Conservation (phyloP, 176 grass and related monocot species). For the Avena sativa region DNA sequence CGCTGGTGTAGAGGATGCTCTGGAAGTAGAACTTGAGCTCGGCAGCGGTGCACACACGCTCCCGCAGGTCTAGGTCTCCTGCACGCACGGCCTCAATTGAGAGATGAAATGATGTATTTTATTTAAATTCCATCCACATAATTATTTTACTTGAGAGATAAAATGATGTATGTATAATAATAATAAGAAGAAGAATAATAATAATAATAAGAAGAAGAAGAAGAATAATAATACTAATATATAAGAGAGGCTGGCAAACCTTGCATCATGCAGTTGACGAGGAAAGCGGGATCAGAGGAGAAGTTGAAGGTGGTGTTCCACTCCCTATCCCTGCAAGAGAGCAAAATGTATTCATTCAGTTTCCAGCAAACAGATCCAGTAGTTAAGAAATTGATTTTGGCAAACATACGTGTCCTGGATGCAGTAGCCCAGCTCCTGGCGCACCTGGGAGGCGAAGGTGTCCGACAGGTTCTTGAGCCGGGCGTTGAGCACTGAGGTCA, state of each 20-base stretch:
- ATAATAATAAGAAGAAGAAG: too few species aligned
- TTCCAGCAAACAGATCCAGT: too few species aligned
- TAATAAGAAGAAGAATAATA: too few species aligned
- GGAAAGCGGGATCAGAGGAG: not conserved
- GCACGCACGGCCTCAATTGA: not conserved
- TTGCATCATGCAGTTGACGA: not conserved
- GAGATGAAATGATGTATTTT: too few species aligned
- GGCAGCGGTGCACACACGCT: slow-evolving; percentile 74
- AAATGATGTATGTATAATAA: too few species aligned
- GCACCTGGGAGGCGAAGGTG: slow-evolving; percentile 54
- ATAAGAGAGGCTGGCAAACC: not conserved
- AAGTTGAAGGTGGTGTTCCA: slow-evolving; percentile 1
- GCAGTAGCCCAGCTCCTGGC: slow-evolving; percentile 66
- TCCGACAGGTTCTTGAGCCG: slow-evolving; percentile 56
- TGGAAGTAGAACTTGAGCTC: slow-evolving; percentile 94
- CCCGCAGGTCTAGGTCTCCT: slow-evolving; percentile 64
- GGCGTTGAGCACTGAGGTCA: slow-evolving; percentile 19
- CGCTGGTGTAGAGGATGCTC: slow-evolving; percentile 62
- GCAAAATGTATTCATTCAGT: too few species aligned
- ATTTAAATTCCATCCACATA: too few species aligned
- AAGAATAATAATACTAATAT: too few species aligned
- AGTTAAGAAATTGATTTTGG: too few species aligned
- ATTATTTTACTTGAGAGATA: too few species aligned
- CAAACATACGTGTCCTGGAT: slow-evolving; percentile 70
- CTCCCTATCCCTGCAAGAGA: not conserved